Evolutionary conservation across 441 rosid genomes (phyloP), one percentile per base, ranked within the genome.

Genomic region (Euphorbia celastroides): DNA sequence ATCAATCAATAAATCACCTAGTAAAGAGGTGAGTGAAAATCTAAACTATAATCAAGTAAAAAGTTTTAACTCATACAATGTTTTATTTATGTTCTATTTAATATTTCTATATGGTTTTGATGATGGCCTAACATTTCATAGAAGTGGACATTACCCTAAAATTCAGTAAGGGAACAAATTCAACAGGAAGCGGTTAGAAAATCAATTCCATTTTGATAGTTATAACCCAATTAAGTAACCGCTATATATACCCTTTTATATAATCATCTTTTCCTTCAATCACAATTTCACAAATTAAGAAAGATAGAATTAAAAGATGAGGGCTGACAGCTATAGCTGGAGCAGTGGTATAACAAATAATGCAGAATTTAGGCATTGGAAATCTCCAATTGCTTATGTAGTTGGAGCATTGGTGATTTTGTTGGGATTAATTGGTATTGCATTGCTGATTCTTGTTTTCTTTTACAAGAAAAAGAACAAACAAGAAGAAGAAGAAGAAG

Each of bases 361-460:
- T 9, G 55, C 65, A 0, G 76, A 67, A 50, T 74, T 81, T 65
- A 68, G 64, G 73, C 71, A 73, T 19, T 74, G 81, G 72, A 74
- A 81, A 64, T 79, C 90, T 58, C 82, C 89, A 2, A 10, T 81
- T 30, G 83, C 90, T 28, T 86, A 73, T 50, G 80, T 88, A 34
- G 74, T 86, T 25, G 82, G 75, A 16, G 85, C 86, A 3, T 60
- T 89, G 66, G 86, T 78, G 3, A 34, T 83, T 31, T 77, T 85
- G 90, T 25, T 90, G 26, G 83, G 77, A 30, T 81, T 88, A 51
- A 70, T 90, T 28, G 70, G 78, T 1, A 26, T 82, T 22, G 79
- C 90, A n/a, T 58, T 86, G 67, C 13, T 82, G 2, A 71, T 83
- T 50, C 81, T 90, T 14, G 89, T 85, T 70, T 88, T 87, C 56